Evolutionary conservation across 2,329 filamentous ascomycete genomes (phyloP).

Genomic region (Aspergillus sp.): DNA sequence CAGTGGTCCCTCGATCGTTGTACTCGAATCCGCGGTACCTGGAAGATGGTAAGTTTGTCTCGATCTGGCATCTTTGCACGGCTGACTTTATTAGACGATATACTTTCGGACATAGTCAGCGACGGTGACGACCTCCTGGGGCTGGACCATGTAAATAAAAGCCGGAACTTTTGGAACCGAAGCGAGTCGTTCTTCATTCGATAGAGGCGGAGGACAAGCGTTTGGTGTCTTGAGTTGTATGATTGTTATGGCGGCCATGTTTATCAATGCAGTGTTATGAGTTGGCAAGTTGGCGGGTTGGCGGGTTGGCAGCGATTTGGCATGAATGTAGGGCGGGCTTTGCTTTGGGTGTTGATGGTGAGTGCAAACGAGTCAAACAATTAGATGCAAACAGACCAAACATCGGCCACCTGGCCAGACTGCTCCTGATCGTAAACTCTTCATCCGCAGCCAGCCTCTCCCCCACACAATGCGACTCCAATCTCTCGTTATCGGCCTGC

Average conservation of each 20-base stretch:
- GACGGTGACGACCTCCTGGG: constrained; percentile 69
- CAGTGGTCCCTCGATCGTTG: constrained; percentile 58
- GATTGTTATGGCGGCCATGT: constrained; percentile 2
- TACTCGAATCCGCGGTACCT: constrained; percentile 76
- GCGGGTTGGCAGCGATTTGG: too few species aligned
- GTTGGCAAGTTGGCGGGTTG: too few species aligned
- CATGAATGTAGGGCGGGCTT: too few species aligned
- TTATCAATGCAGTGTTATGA: constrained; percentile 4
- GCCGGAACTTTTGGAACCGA: constrained; percentile 49
- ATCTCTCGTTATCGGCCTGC: constrained; percentile 54
- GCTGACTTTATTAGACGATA: constrained; percentile 30
- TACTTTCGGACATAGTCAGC: constrained; percentile 53
- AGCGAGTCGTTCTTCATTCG: constrained; percentile 57
- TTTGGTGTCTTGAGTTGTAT: not conserved
- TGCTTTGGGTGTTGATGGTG: too few species aligned
- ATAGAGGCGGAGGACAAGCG: constrained; percentile 25
- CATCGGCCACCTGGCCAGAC: constrained; percentile 13
- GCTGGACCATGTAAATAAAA: constrained; percentile 55
- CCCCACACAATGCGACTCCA: constrained; percentile 53
- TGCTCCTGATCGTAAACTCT: constrained; percentile 25
- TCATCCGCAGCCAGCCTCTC: constrained; percentile 11
- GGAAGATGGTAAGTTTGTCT: constrained; percentile 65
- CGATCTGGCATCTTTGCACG: constrained; percentile 2
- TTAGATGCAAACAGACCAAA: constrained; percentile 28
- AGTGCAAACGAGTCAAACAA: too few species aligned